These are phyloP conservation scores for Hygrocybe coccinea DNA, from an alignment of 768 basidiomycete species.

Conservation along the genomic window DNA sequence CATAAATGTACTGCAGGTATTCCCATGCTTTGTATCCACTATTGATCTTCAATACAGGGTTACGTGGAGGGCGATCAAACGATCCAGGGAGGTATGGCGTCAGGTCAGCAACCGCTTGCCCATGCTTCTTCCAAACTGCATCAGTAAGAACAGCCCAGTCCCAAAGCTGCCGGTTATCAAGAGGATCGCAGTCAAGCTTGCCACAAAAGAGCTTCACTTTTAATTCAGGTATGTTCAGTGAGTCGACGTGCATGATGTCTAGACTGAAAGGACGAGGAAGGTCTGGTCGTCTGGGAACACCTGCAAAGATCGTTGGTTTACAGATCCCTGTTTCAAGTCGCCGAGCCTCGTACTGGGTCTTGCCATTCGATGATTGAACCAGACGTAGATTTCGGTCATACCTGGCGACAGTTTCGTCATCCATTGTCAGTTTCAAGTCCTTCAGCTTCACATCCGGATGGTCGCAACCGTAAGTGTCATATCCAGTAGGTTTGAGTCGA, in stretches of 20 bases:
- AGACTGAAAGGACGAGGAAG: conserved; percentile 6
- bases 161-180: conserved; percentile 13
- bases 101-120: conserved; percentile 20
- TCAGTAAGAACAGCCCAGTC: conserved; percentile 19
- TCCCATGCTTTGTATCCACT: conserved; percentile 18
- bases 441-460: conserved; percentile 22
- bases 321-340: conserved; percentile 33
- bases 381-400: conserved; percentile 12
- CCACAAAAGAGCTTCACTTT: conserved; percentile 12
- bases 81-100: conserved; percentile 25
- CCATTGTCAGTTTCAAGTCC: conserved; percentile 6
- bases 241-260: conserved; percentile 40
- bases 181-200: conserved; percentile 21
- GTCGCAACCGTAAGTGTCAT: conserved; percentile 16
- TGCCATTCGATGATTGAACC: conserved; percentile 19
- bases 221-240: conserved; percentile 36
- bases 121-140: conserved; percentile 25
- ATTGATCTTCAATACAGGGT: conserved; percentile 30
- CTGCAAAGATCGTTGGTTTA: conserved; percentile 34
- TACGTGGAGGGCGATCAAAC: conserved; percentile 33
- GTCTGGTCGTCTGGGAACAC: conserved; percentile 37
- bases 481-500: conserved; percentile 22
- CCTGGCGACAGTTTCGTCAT: background rate
- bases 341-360: conserved; percentile 17
- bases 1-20: conserved; percentile 10